Percentiles rank a stretch among this genome's conserved stretches.
phyloP scores from a whole-genome alignment of 2,329 filamentous ascomycete genomes.

The Pseudogymnoascus sp. region DNA sequence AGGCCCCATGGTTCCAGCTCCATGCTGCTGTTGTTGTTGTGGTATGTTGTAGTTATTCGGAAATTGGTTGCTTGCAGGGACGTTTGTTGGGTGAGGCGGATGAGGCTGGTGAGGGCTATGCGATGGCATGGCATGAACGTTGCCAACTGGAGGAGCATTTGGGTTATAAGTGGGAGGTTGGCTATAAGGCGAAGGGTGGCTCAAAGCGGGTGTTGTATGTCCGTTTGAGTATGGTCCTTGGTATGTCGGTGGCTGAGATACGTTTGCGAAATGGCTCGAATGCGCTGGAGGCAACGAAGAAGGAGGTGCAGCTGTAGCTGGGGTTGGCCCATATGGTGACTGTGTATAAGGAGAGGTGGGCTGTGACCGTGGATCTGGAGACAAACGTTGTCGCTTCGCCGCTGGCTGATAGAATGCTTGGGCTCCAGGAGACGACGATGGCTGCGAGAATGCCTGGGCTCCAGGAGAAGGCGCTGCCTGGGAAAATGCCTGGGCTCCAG shows the following conservation, averaged over 20 bases:
- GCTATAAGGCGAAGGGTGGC: slow-evolving; percentile 15
- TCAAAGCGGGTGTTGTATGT: slow-evolving; percentile 20
- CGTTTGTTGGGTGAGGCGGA: slow-evolving; percentile 19
- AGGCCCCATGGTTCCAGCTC: slow-evolving; percentile 42
- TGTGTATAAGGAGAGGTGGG: slow-evolving; percentile 53
- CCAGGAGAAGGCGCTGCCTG: slow-evolving; percentile 50
- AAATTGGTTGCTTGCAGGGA: slow-evolving; percentile 9
- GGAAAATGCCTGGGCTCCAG: slow-evolving; percentile 44
- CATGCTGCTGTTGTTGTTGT: slow-evolving; percentile 20
- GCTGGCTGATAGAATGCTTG: slow-evolving; percentile 55
- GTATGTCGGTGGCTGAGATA: slow-evolving; percentile 24
- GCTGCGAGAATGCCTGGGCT: slow-evolving; percentile 48
- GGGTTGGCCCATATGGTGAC: slow-evolving; percentile 42
- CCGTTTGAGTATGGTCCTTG: slow-evolving; percentile 28
- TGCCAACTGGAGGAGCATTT: slow-evolving; percentile 1
- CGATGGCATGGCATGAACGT: slow-evolving; percentile 10
- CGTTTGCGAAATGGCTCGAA: slow-evolving; percentile 22
- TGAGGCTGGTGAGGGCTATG: slow-evolving; percentile 24
- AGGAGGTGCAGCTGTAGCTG: slow-evolving; percentile 27
- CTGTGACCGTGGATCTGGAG: slow-evolving; percentile 59
- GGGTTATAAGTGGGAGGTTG: slow-evolving; percentile 12
- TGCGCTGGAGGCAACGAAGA: slow-evolving; percentile 20
- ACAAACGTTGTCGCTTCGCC: slow-evolving; percentile 64
- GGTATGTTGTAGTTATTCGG: slow-evolving; percentile 27
- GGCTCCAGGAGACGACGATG: slow-evolving; percentile 51